Evolutionary conservation across 2,329 filamentous ascomycete species (phyloP), one percentile per base, ranked within the genome.

Genomic region (Colletotrichum tamarilloi): DNA sequence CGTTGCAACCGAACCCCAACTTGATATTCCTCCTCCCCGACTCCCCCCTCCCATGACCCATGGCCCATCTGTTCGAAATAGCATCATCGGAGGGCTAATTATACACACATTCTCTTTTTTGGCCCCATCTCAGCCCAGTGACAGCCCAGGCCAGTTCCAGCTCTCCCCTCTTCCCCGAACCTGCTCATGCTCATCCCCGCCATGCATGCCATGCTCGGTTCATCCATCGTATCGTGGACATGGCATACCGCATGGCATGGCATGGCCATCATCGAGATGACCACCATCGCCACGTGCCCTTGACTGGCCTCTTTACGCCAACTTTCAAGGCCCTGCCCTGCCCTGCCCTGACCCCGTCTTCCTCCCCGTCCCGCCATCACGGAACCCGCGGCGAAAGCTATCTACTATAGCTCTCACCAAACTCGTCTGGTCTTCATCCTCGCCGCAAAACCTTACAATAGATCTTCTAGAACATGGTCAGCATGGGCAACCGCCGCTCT

Each of bases 21-120:
- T 52, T 38, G 42, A 19, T 46, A 62, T 49, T 16, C 59, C 11
- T 9, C 7, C n/a, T 38, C 42, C 22, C 24, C 32, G 32, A 35
- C 11, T 12, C 32, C 32, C 30, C 32, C 32, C 32, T 35, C 32
- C 32, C 32, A 35, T 35, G 32, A 35, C 38, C 57, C 62, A 38
- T 53, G 28, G 16, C 42, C 56, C 38, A 63, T 42, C 16, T 59
- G 52, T 67, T 71, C 68, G 65, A 72, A 72, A 72, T 68, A 72
- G 69, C 52, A 68, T 68, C 52, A 68, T 68, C 64, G 59, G 11
- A 32, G 65, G 58, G 58, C 69, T 72, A 68, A 72, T 59, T 72
- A 52, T 72, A 68, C 53, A 32, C 16, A 7, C 38, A 16, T 42
- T 19, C 16, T 59, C 42, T 52, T 42, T 24, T 22, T 32, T 22